A percentile compares a stretch with the other conserved stretches of the same genome.
phyloP scores from a whole-genome alignment of 1,284 basidiomycete species.

The Golubevia pallescens region DNA sequence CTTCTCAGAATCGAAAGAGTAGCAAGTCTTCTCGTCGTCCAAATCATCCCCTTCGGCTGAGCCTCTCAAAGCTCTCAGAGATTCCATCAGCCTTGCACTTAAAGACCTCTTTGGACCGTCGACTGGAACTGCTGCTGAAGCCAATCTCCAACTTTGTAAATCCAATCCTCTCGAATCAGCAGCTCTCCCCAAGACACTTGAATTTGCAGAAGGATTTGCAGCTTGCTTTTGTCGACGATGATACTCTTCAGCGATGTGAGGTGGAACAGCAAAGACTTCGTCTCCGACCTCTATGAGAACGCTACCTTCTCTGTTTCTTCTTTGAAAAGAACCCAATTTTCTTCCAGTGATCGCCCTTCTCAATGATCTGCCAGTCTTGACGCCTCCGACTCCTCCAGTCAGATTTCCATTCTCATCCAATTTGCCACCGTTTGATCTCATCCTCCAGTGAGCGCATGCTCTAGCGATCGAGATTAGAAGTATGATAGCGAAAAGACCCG shows the following conservation, averaged over 20 bases:
- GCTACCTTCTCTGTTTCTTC: slow-evolving; percentile 20
- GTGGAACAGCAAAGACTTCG: slow-evolving; percentile 37
- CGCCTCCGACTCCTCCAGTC: background rate
- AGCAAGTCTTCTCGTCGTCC: slow-evolving; percentile 8
- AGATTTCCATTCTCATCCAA: slow-evolving; percentile 19
- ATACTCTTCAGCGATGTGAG: slow-evolving; percentile 32
- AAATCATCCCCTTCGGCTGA: background rate
- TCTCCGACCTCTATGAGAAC: slow-evolving; percentile 44
- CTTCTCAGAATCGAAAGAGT: slow-evolving; percentile 12
- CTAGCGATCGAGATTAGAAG: slow-evolving; percentile 27
- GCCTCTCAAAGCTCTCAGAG: slow-evolving; percentile 12
- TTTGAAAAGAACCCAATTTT: slow-evolving; percentile 30
- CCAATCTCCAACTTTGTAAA: slow-evolving; percentile 6
- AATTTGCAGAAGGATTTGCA: slow-evolving; percentile 4
- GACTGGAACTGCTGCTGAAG: slow-evolving; percentile 12
- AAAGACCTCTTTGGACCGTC: slow-evolving; percentile 13
- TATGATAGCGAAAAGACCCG: slow-evolving; percentile 11
- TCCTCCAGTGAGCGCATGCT: slow-evolving; percentile 2
- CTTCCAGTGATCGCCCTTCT: slow-evolving; percentile 25
- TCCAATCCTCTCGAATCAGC: slow-evolving; percentile 1
- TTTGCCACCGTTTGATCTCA: slow-evolving; percentile 9
- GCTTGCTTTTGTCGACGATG: slow-evolving; percentile 17
- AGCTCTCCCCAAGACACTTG: slow-evolving; percentile 4
- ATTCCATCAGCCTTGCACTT: slow-evolving; percentile 24
- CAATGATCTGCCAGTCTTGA: slow-evolving; percentile 8